Evolutionary conservation across 2,329 filamentous ascomycete species (phyloP).

Genomic region (Neopestalotiopsis sp.): DNA sequence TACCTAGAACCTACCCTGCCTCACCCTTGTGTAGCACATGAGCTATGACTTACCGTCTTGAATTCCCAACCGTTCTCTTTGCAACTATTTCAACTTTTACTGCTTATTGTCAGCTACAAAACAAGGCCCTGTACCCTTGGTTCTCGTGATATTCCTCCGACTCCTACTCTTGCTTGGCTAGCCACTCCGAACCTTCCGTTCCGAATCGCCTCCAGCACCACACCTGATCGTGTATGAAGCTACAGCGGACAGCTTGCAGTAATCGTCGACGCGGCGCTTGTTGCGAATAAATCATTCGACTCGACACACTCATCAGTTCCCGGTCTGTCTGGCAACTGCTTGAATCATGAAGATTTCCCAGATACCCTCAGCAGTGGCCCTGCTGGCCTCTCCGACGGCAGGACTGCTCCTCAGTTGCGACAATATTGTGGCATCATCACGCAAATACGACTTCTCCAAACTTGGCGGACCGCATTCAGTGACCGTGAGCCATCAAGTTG

Average conservation of each 20-base stretch:
- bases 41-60: neutral
- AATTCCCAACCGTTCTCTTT: neutral
- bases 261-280: neutral
- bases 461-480: conserved; percentile 73
- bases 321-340: neutral
- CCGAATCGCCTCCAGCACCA: neutral
- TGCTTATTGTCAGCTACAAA: neutral
- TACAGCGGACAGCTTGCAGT: neutral
- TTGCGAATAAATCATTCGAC: neutral
- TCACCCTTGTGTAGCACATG: neutral
- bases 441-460: conserved; percentile 66
- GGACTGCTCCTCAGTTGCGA: conserved; percentile 64
- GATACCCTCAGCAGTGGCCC: conserved; percentile 37
- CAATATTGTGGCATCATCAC: conserved; percentile 61
- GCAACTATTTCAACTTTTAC: neutral
- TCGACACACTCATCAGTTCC: neutral
- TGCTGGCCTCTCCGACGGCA: conserved; percentile 40
- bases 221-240: neutral
- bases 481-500: conserved; percentile 59
- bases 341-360: conserved; percentile 45
- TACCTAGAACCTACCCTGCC: too few species aligned
- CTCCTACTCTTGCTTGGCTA: neutral
- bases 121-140: neutral
- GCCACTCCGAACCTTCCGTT: neutral
- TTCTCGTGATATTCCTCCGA: conserved; percentile 2